A percentile compares a stretch with the other conserved stretches of the same genome.
phyloP scores from a whole-genome alignment of 768 basidiomycete genomes.

The Suillus ampliporus region DNA sequence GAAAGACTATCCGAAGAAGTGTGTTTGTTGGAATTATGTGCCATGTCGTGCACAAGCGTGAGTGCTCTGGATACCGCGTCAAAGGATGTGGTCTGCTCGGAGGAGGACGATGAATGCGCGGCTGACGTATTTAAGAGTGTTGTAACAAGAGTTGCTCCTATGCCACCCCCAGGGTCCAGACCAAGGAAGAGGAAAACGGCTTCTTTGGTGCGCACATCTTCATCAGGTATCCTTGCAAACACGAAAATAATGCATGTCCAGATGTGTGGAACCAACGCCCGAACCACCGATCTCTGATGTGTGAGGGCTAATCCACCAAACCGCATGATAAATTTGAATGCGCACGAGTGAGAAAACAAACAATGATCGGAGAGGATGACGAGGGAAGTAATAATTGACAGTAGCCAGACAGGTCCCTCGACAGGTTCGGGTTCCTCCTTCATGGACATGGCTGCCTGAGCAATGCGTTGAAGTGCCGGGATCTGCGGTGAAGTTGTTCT shows the following conservation, averaged over 20 bases:
- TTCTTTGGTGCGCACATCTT: constrained; percentile 35
- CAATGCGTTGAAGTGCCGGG: constrained; percentile 29
- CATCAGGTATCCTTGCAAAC: constrained; percentile 47
- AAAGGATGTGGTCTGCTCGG: constrained; percentile 16
- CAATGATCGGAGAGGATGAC: constrained; percentile 51
- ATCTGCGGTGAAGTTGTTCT: neutral
- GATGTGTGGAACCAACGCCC: constrained; percentile 46
- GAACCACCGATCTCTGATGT: constrained; percentile 43
- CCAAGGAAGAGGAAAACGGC: constrained; percentile 48
- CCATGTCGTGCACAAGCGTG: constrained; percentile 45
- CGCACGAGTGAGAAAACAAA: constrained; percentile 46
- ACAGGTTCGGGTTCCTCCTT: constrained; percentile 23
- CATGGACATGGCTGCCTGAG: constrained; percentile 35
- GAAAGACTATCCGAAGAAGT: constrained; percentile 39
- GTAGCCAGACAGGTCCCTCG: constrained; percentile 49
- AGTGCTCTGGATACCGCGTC: constrained; percentile 42
- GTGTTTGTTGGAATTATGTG: constrained; percentile 27
- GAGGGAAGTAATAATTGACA: constrained; percentile 50
- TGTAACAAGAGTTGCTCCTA: constrained; percentile 47
- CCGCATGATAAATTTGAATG: constrained; percentile 45
- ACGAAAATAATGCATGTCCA: constrained; percentile 67
- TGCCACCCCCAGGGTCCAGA: constrained; percentile 52
- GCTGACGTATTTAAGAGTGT: constrained; percentile 40
- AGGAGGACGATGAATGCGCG: constrained; percentile 1
- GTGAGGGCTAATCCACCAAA: constrained; percentile 38